Evolutionary conservation across 129 eudicot genomes (phyloP).

Genomic region (Daucus carota): DNA sequence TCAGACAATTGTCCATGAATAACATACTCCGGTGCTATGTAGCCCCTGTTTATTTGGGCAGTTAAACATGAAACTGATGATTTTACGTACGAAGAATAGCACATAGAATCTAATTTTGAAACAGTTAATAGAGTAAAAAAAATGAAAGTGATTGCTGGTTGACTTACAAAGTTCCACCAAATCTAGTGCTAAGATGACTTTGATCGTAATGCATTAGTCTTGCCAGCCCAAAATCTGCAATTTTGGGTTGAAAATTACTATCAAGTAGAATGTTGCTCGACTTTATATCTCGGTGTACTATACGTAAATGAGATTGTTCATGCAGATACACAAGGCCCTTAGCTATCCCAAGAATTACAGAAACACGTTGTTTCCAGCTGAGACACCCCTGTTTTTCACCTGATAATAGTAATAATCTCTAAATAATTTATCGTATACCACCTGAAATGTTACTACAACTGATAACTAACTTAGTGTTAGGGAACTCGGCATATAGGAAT

Average conservation of each 20-base stretch:
- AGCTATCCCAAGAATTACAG: too few relatives aligned
- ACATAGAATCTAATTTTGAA: background rate
- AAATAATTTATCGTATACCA: background rate
- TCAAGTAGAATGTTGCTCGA: too few relatives aligned
- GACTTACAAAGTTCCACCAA: background rate
- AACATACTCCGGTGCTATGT: background rate
- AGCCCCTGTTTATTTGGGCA: background rate
- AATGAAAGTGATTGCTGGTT: background rate
- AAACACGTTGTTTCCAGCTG: background rate
- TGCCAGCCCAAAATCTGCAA: background rate
- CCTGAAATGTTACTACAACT: background rate
- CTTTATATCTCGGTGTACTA: background rate
- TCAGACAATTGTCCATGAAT: background rate
- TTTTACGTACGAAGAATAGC: background rate
- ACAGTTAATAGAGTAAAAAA: background rate
- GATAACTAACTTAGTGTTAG: background rate
- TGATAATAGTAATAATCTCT: background rate
- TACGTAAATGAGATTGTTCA: background rate
- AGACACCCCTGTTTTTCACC: background rate
- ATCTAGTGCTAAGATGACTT: background rate
- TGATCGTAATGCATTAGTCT: background rate
- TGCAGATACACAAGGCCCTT: too few relatives aligned
- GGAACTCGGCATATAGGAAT: constrained; percentile 1
- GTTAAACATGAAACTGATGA: background rate
- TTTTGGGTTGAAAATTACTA: too few relatives aligned